These are phyloP conservation scores for Vaccinium macrocarpon DNA, from an alignment of 148 eudicot species.

Conservation along the genomic window DNA sequence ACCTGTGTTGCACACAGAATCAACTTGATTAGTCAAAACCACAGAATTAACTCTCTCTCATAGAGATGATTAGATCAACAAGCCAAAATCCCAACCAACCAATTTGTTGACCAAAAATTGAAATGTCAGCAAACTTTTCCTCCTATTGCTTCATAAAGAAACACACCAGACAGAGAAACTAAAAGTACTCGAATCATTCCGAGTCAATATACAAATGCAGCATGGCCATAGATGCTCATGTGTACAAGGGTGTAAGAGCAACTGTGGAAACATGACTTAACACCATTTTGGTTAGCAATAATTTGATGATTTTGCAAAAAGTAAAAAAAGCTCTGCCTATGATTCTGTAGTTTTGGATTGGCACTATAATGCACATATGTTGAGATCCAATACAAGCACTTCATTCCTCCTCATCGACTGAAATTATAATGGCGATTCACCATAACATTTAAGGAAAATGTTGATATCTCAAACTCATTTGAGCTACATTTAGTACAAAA, in stretches of 20 bases:
- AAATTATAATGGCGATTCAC: conserved; percentile 1
- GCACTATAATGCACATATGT: not conserved
- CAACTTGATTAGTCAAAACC: not conserved
- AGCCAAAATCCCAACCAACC: not conserved
- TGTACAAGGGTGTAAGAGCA: too few species aligned
- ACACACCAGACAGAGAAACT: not conserved
- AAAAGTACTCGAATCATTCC: not conserved
- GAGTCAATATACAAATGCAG: too few species aligned
- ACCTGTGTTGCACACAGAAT: conserved; percentile 40
- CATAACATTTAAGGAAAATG: not conserved
- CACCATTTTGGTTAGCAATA: not conserved
- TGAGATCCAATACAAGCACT: not conserved
- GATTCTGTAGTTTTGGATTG: not conserved
- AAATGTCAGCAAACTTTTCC: not conserved
- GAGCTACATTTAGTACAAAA: not conserved
- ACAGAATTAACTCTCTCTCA: not conserved
- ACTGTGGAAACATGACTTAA: not conserved
- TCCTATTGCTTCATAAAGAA: not conserved
- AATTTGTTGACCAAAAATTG: not conserved
- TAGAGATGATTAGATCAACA: not conserved
- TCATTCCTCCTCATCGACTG: not conserved
- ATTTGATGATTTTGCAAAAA: not conserved
- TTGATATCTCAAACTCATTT: not conserved
- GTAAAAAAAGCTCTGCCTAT: not conserved
- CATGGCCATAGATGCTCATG: too few species aligned